phyloP scores from a whole-genome alignment of 2,329 filamentous ascomycete genomes.

The Blumeria hordei region DNA sequence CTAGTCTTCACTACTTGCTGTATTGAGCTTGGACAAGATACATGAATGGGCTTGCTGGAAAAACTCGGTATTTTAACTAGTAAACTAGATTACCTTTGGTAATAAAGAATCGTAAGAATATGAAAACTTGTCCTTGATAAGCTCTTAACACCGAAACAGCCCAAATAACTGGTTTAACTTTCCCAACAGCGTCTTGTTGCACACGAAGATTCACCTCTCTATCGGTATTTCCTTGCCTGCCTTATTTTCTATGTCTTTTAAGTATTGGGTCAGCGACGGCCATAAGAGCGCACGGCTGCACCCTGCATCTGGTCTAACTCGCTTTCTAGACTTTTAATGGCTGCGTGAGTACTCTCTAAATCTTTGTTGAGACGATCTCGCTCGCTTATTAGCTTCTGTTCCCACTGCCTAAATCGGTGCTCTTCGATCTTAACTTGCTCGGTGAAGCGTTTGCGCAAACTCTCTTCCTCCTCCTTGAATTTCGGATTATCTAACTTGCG shows the following conservation, averaged over 20 bases:
- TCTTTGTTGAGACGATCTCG: slow-evolving; percentile 99
- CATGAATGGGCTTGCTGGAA: too few species aligned
- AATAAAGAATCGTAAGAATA: too few species aligned
- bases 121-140: too few species aligned
- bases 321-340: slow-evolving; percentile 71
- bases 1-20: too few species aligned
- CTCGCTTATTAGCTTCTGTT: slow-evolving; percentile 98
- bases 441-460: slow-evolving; percentile 93
- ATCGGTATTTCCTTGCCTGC: too few species aligned
- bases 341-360: slow-evolving; percentile 88
- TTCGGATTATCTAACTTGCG: slow-evolving; percentile 99
- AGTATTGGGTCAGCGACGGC: slow-evolving; percentile 43
- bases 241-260: too few species aligned
- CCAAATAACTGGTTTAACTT: neutral
- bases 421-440: slow-evolving; percentile 99
- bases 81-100: too few species aligned
- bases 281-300: slow-evolving; percentile 70
- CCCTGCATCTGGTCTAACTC: slow-evolving; percentile 91
- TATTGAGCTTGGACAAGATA: too few species aligned
- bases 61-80: too few species aligned
- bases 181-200: neutral
- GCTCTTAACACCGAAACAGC: neutral
- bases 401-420: slow-evolving; percentile 96
- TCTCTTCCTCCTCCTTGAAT: slow-evolving; percentile 99
- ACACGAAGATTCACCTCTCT: too few species aligned